These are phyloP conservation scores for Starmera amethionina DNA, from an alignment of 805 yeast species.

Conservation along the genomic window DNA sequence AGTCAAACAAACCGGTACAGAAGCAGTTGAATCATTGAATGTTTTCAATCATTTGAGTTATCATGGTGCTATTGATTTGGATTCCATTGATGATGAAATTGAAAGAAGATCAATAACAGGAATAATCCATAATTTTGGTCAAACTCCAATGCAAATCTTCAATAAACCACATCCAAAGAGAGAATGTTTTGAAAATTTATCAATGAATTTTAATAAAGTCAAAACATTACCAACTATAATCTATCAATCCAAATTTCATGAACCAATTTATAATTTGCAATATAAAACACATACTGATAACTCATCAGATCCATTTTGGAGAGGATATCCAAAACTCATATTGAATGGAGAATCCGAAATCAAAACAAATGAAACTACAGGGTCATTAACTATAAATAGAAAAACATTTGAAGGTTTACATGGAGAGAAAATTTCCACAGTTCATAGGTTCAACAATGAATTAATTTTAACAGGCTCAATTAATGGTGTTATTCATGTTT, in stretches of 20 bases:
- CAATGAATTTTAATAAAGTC: conserved; percentile 22
- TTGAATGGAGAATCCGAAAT: conserved; percentile 18
- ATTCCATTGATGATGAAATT: conserved; percentile 58
- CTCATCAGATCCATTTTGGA: conserved; percentile 31
- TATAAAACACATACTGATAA: conserved; percentile 28
- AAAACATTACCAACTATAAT: conserved; percentile 27
- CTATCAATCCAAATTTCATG: conserved; percentile 31
- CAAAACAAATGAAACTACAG: conserved; percentile 12
- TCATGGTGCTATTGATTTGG: conserved; percentile 74
- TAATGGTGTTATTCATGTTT: conserved; percentile 52
- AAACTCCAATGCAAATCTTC: conserved; percentile 73
- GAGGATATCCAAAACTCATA: conserved; percentile 31
- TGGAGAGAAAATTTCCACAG: conserved; percentile 18
- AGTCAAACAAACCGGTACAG: conserved; percentile 61
- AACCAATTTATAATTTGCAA: conserved; percentile 35
- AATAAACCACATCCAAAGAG: conserved; percentile 53
- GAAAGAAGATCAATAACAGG: conserved; percentile 74
- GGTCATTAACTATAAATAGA: conserved; percentile 16
- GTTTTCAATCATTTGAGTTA: conserved; percentile 82
- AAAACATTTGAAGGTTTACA: conserved; percentile 22
- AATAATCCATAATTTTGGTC: conserved; percentile 86
- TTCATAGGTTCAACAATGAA: conserved; percentile 17
- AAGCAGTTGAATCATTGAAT: conserved; percentile 57
- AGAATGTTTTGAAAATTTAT: conserved; percentile 28
- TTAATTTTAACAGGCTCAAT: conserved; percentile 29